Evolutionary conservation across 306 rosid genomes (phyloP), one percentile per base, ranked within the genome.

Genomic region (Dalbergia oliveri): DNA sequence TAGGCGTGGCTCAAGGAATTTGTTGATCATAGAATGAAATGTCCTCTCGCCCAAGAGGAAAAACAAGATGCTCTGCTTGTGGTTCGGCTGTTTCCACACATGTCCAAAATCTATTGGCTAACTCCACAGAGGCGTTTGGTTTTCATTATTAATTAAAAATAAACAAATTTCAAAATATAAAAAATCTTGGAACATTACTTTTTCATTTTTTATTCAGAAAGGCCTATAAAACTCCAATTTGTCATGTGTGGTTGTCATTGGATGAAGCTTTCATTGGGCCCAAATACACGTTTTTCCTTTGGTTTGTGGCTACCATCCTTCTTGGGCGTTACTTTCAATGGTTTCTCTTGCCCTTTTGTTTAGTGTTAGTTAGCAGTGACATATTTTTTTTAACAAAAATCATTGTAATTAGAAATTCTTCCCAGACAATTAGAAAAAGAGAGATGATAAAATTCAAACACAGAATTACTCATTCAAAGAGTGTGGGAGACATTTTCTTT

Each of bases 311-410:
- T 23, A 51, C 41, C 64, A 19, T 56, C 72, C 70, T 34, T 56
- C 72, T 51, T 75, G 41, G 68, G 63, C 71, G 79, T 54, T 71
- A 23, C 75, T 81, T 54, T 81, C 75, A 26, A 54, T 31, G 43
- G 31, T 47, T 11, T 45, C 16, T 9, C 12, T 50, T 58, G 9
- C 50, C 58, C 8, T 51, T 51, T 15, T 51, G 8, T 51, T 15
- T 51, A 47, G 13, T 51, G 6, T 1, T 15, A 3, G 8, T 51
- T 5, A 0, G 31, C 2, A 26, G 31, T 26, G 31, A 6, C 18
- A 51, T 54, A 1, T 54, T 54, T 8, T 15, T 54, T 18, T 15
- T 15, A 3, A 10, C 16, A 1, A 44, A 44, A 44, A 3, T 6
- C 9, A n/a, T n/a, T n/a, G n/a, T n/a, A n/a, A n/a, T n/a, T 44